Evolutionary conservation across 1,284 basidiomycete genomes (phyloP), one percentile per base, ranked within the genome.

Genomic region (Meira nashicola): DNA sequence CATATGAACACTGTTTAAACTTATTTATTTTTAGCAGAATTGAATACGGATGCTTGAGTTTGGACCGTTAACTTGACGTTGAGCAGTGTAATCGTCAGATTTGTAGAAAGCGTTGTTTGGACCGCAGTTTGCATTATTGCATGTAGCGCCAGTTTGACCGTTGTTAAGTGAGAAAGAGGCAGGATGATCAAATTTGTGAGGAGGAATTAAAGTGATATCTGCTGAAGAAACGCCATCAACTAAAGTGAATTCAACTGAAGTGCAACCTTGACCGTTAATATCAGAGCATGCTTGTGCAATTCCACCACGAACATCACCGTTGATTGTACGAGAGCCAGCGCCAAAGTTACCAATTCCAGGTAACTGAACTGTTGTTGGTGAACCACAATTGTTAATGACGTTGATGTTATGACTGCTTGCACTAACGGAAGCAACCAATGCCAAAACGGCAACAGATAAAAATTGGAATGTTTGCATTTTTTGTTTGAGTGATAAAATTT

Each of bases 341-440:
- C 54, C 54, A 19, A 38, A 58, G 46, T 17, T 52, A 15, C 54
- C 43, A 23, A 23, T 19, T 40, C 56, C 56, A 40, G 59, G 59
- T 4, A 60, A 14, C 41, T 60, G 59, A 14, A 60, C 25, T 6
- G 44, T 55, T 4, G 54, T 48, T 6, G 33, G 59, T 57, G 50
- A 47, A 63, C 19, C 65, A 67, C 54, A 63, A 57, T 39, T 67
- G 66, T 41, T 44, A 6, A 25, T 46, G 38, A 54, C 28, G 8
- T 33, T 33, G 28, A 33, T 33, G 28, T 8, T 33, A 33, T 33
- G 28, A 33, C 28, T 33, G 28, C 28, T 33, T 33, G 28, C 28
- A 33, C 28, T 33, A 8, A 8, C 28, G 3, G 28, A 33, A 33
- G 28, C 28, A 33, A 33, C 28, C 28, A 33, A 33, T 33, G 28